Base-by-base conservation (phyloP, 805 yeast genomes). In the Kodamaea kakaduensis region DNA sequence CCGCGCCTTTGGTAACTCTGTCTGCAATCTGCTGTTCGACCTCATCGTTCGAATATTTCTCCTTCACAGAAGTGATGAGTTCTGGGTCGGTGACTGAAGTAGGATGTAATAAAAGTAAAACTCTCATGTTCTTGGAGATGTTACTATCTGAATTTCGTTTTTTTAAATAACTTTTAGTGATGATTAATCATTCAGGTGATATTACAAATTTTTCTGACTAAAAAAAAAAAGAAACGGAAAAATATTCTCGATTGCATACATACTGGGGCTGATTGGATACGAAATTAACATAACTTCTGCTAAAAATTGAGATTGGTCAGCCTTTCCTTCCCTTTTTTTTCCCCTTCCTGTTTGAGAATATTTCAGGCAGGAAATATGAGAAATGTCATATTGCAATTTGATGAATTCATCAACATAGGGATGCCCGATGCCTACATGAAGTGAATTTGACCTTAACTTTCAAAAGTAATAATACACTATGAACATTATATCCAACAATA, bases 101-200 rank as follows among this genome's bases (percentile, higher is more conserved):
- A 13, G 87, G 87, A 49, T 81, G 87, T 36, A 81, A 66, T 32
- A 81, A 61, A 17, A 80, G 56, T 36, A 79, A 57, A 17, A 58
- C 52, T 29, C 45, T 46, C 40, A 52, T 44, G 15, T 14, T 29
- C 8, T 6, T 27, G 15, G 17, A 8, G 21, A 13, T 26, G 6
- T 25, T 13, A n/a, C n/a, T n/a, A n/a, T n/a, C n/a, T n/a, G n/a
- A n/a, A n/a, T n/a, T 16, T 15, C 13, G 22, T 19, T 9, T 13
- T 12, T 26, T 16, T 26, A 16, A 26, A 26, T 26, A 26, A 9
- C 9, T 15, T n/a, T 16, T 9, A 4, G 4, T 26, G 29, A 26
- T 26, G 29, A 15, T 24, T 32, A 23, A 22, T 16, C 10, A 25
- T 14, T 9, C 35, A 32, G 17, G 35, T 32, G 34, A 32, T 17